These are phyloP conservation scores for Ichthyophthirius multifiliis DNA, from an alignment of 169 alveolate species.

Conservation along the genomic window DNA sequence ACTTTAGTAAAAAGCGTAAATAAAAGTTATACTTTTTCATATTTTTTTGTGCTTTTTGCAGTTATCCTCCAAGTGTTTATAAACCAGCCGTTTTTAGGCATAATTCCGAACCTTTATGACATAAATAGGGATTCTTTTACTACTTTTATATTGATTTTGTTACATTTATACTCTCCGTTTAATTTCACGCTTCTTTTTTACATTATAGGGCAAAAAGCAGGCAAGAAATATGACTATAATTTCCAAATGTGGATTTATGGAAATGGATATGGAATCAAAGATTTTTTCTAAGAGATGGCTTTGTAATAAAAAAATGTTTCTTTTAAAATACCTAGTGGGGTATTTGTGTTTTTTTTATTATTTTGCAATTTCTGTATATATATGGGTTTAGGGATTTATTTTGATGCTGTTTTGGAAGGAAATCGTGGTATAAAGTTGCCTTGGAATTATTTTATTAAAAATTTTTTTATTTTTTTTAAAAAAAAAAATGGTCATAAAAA, in stretches of 20 bases:
- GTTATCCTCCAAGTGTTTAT: constrained; percentile 32
- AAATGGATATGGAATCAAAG: constrained; percentile 33
- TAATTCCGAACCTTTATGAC: constrained; percentile 14
- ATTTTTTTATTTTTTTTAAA: no score
- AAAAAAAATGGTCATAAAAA: no score
- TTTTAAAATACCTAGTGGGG: no score
- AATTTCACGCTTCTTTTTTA: constrained; percentile 34
- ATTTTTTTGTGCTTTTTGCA: constrained; percentile 41
- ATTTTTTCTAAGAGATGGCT: no score
- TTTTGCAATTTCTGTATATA: no score
- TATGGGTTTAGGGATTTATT: no score
- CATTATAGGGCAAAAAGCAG: constrained; percentile 34
- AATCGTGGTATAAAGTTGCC: no score
- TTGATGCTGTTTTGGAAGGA: no score
- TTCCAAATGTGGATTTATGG: constrained; percentile 43
- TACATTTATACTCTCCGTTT: constrained; percentile 45
- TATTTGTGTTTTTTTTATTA: no score
- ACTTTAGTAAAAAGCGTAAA: constrained; percentile 31
- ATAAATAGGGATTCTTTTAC: constrained; percentile 37
- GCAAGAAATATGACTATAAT: constrained; percentile 21
- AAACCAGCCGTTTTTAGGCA: neutral
- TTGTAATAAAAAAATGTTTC: no score
- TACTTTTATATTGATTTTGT: neutral
- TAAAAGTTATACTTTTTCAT: constrained; percentile 39
- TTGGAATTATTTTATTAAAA: no score